A percentile compares a stretch with the other conserved stretches of the same genome.
Conservation (phyloP, 2,329 filamentous ascomycete species). For the Verticillium isaacii region DNA sequence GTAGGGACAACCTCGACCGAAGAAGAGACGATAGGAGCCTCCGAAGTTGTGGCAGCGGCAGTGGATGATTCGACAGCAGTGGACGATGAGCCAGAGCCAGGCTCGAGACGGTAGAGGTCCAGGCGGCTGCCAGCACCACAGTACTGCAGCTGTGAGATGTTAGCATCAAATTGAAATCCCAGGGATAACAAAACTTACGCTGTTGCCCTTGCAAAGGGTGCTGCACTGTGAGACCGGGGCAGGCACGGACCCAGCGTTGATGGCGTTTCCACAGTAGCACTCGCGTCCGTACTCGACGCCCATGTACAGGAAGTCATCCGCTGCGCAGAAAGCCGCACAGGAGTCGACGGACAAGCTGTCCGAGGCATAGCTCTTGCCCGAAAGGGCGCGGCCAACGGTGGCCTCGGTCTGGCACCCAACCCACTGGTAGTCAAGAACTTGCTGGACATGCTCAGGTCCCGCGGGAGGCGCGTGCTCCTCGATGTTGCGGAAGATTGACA, state of each 20-base stretch:
- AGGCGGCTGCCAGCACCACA: conserved; percentile 11
- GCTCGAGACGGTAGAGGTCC: conserved; percentile 6
- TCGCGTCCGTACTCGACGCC: conserved; percentile 22
- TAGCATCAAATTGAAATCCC: not conserved
- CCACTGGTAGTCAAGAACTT: conserved; percentile 14
- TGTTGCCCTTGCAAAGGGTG: conserved; percentile 16
- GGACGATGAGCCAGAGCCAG: not conserved
- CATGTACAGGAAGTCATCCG: conserved; percentile 14
- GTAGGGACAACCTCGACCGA: not conserved
- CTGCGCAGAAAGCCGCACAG: conserved; percentile 18
- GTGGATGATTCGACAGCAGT: not conserved
- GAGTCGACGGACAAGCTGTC: conserved; percentile 19
- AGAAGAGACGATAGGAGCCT: not conserved
- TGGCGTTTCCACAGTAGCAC: conserved; percentile 19
- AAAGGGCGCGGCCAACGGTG: conserved; percentile 14
- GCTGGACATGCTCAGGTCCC: conserved; percentile 8
- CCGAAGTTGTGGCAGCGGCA: not conserved
- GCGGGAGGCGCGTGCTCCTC: conserved; percentile 9
- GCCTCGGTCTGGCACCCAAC: conserved; percentile 17
- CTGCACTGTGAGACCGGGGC: conserved; percentile 12
- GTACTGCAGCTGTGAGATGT: conserved; percentile 7
- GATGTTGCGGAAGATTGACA: conserved; percentile 17
- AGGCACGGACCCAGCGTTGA: conserved; percentile 11
- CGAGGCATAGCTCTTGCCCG: conserved; percentile 8
- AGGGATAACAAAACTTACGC: not conserved